Evolutionary conservation across 2,329 filamentous ascomycete genomes (phyloP), one percentile per base, ranked within the genome.

Genomic region (Cytospora piceae): DNA sequence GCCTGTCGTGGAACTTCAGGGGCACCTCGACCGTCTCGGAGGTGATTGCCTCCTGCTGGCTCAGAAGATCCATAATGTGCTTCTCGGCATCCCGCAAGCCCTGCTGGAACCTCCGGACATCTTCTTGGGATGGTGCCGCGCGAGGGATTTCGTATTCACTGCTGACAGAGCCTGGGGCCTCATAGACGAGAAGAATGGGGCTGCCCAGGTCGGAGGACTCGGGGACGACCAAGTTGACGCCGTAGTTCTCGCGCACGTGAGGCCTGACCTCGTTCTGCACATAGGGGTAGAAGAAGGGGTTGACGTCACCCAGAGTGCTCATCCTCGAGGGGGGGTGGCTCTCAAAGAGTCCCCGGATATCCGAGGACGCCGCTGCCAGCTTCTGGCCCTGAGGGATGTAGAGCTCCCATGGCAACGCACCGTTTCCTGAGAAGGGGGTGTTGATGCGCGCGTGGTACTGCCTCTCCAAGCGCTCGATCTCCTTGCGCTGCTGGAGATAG

Each of bases 321-420:
- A 95, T 85, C 68, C 91, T 86, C 46, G 88, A 84, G 4, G 91
- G 92, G 52, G 91, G 91, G 73, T 93, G 90, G 58, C 87, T 86
- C 67, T 86, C 86, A 71, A 94, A 86, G 66, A 95, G 85, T 71
- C 86, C 87, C 74, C 87, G 89, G 73, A 95, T 89, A 72, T 93
- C 91, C 8, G 86, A 86, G 72, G 91, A 89, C 9, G 90, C 91
- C 71, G 89, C 88, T 74, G 92, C 87, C 32, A 86, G 85, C 74
- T 93, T 96, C 82, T 95, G 96, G 70, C 90, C 89, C 72, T 97
- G 91, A 46, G 90, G 86, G 8, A 92, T 92, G 78, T 94, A 97
- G 63, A 98, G 85, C 75, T 97, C 90, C 93, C 94, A 97, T 0
- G 89, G 89, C 54, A 91, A 86, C 14, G 87, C 87, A 42, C 89